A percentile compares a stretch with the other conserved stretches of the same genome.
Evolutionary conservation across 257 asterid genomes (phyloP).

Genomic region (Fraxinus anomala): DNA sequence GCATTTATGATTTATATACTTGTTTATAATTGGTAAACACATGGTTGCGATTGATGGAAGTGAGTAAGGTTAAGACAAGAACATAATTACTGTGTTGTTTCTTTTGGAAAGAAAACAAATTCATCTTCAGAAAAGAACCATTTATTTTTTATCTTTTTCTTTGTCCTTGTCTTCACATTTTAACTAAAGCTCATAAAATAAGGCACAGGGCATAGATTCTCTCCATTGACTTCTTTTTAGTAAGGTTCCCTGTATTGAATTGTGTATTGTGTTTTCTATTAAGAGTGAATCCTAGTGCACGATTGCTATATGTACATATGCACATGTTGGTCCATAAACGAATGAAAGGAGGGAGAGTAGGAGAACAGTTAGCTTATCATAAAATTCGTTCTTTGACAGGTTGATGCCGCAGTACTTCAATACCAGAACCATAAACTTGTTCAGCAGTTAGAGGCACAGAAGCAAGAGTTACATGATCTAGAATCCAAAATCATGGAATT

Average conservation of each 20-base stretch:
- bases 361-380: neutral
- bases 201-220: neutral
- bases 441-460: conserved; percentile 82
- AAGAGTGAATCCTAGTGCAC: neutral
- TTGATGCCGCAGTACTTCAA: conserved; percentile 93
- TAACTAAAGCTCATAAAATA: neutral
- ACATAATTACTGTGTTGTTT: neutral
- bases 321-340: neutral
- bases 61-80: neutral
- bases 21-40: neutral
- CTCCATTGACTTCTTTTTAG: neutral
- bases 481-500: conserved; percentile 69
- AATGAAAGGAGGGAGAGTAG: neutral
- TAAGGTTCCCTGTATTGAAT: neutral
- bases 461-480: conserved; percentile 75
- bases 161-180: neutral
- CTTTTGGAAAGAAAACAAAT: neutral
- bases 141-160: neutral
- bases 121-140: neutral
- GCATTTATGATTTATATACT: neutral
- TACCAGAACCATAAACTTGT: conserved; percentile 94
- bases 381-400: conserved; percentile 47
- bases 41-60: neutral
- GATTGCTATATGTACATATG: neutral
- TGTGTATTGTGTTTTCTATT: neutral